Evolutionary conservation across 2,329 filamentous ascomycete genomes (phyloP).

Genomic region (Epichloe brachyelytri): DNA sequence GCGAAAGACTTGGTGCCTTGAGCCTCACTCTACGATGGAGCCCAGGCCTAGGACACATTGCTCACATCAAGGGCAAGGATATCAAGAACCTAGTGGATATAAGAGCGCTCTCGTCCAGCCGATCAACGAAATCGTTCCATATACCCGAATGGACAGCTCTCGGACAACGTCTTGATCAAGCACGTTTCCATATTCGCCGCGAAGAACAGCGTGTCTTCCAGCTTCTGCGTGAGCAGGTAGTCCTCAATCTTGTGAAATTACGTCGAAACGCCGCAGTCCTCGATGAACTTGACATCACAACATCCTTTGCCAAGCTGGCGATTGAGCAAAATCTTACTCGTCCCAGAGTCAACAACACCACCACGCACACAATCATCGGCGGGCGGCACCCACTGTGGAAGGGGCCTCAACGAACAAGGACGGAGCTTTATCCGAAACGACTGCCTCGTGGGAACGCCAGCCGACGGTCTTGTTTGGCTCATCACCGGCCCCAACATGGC

Average conservation of each 20-base stretch:
- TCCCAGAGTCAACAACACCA: slow-evolving; percentile 54
- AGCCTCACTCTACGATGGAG: slow-evolving; percentile 75
- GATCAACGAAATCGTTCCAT: slow-evolving; percentile 75
- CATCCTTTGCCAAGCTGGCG: slow-evolving; percentile 72
- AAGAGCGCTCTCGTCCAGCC: slow-evolving; percentile 57
- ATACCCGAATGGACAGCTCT: slow-evolving; percentile 72
- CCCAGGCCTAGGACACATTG: slow-evolving; percentile 76
- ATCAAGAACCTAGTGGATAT: slow-evolving; percentile 25
- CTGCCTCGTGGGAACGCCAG: slow-evolving; percentile 61
- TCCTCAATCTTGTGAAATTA: slow-evolving; percentile 71
- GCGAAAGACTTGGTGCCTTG: slow-evolving; percentile 44
- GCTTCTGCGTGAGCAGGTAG: slow-evolving; percentile 59
- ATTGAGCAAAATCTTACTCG: slow-evolving; percentile 59
- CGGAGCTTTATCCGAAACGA: slow-evolving; percentile 77
- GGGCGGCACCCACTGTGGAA: slow-evolving; percentile 88
- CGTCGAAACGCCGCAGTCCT: slow-evolving; percentile 83
- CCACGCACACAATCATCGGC: slow-evolving; percentile 62
- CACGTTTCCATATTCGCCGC: slow-evolving; percentile 61
- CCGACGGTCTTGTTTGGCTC: slow-evolving; percentile 50
- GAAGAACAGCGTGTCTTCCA: slow-evolving; percentile 78
- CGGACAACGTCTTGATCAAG: slow-evolving; percentile 66
- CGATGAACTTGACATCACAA: slow-evolving; percentile 84
- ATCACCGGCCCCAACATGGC: slow-evolving; percentile 94
- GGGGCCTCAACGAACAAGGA: slow-evolving; percentile 67
- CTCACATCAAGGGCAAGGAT: slow-evolving; percentile 78